Evolutionary conservation across 1,284 basidiomycete species (phyloP), one percentile per base, ranked within the genome.

Genomic region (Pterula multifida): DNA sequence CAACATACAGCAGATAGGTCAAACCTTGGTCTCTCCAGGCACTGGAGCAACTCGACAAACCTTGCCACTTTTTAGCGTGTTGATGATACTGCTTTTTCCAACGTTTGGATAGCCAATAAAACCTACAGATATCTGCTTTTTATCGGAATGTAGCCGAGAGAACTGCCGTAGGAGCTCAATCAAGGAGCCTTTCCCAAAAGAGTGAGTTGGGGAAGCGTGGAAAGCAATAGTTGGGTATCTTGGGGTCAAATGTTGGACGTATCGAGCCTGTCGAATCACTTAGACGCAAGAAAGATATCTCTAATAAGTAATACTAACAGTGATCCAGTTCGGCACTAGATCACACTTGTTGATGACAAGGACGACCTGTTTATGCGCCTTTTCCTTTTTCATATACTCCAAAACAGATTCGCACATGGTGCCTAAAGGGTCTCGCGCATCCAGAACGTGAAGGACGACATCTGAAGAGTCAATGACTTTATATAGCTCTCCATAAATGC

Each of bases 401-500:
- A 98, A 79, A 19, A 98, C 90, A 26, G 90, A 94, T 64, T 93
- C 85, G 69, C 96, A 98, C 59, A 96, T 78, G n/a, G 96, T 98
- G 13, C 96, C 96, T 48, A 97, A 66, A 0, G 95, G 95, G 66
- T 98, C 95, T 50, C 95, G 81, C 25, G 94, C 95, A 67, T 99
- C 96, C 55, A 99, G 72, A 46, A 99, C 82, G 65, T 98, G 96
- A 36, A 98, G 78, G 55, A 99, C 80, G 45, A 98, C 92, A 63
- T 99, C 95, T 6, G 91, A 96, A 2, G 93, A 97, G 66, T 99
- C 96, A 61, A 99, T 94, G 57, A 99, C 96, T 67, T 99, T 99
- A 78, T 98, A 98, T 22, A 98, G 72, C 66, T 99, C 95, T 55
- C 91, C 94, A 70, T 97, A 98, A 56, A 99, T 98, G 50, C 96